These are phyloP conservation scores for Ilex paraguariensis DNA, from an alignment of 305 asterid species.

Conservation along the genomic window DNA sequence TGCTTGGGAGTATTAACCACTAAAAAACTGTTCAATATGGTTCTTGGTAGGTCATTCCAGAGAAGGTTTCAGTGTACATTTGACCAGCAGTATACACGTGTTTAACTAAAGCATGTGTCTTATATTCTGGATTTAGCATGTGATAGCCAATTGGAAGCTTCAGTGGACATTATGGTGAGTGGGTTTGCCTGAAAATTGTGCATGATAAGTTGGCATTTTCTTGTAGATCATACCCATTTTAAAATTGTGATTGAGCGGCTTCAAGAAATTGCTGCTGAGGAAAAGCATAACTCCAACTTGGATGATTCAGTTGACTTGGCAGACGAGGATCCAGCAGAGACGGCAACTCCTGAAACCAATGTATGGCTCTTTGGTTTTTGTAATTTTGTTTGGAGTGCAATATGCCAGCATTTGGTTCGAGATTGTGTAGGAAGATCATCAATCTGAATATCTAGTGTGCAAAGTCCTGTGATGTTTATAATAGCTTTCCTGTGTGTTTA, in stretches of 20 bases:
- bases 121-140: background rate
- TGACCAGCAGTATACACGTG: background rate
- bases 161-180: conserved; percentile 7
- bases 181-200: background rate
- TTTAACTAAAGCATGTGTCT: background rate
- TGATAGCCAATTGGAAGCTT: background rate
- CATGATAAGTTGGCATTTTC: conserved; percentile 8
- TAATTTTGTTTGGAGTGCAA: background rate
- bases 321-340: conserved; percentile 40
- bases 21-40: background rate
- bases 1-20: background rate
- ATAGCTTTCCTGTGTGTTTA: no score
- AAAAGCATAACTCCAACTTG: conserved; percentile 30
- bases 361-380: conserved; percentile 13
- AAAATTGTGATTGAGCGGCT: conserved; percentile 44
- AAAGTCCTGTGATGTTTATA: no score
- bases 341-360: conserved; percentile 26
- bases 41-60: background rate
- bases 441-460: no score
- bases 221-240: conserved; percentile 69
- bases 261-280: conserved; percentile 53
- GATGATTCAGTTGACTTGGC: conserved; percentile 38
- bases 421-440: background rate
- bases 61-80: no score
- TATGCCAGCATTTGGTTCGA: background rate